Base-by-base conservation (phyloP, 257 asterid genomes). In the Nicotiana paniculata region DNA sequence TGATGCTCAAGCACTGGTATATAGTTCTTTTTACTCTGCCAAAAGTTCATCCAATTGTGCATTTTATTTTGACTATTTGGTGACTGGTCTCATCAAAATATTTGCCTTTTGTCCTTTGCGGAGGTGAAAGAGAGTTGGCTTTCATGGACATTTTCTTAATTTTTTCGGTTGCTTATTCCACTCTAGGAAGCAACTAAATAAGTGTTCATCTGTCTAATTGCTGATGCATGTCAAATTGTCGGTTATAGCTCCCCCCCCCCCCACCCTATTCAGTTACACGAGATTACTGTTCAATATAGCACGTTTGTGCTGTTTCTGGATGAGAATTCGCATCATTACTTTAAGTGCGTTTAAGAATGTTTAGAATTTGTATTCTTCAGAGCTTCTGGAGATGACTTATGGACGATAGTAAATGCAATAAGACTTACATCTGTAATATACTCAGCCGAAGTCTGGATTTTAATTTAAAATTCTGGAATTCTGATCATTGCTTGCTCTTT, bases 1-100 rank as follows among this genome's bases (percentile, higher is more conserved):
- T 81, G 99, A 94, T 90, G 98, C 99, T 82, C 99, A 96, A 92
- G 91, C 97, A 84, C 88, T 94, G 98, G 99, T 96, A 91, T 85
- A 70, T 81, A 26, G 79, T 51, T 13, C 62, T 74, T 48, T 81
- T 80, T 79, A 33, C 79, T 70, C 75, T 43, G 62, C 81, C 81
- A 80, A 53, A 53, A 81, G 67, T 32, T 82, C 63, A 35, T 30
- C 69, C 1, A 46, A 46, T 46, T 24, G 33, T 24, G 37, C 78
- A 72, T 72, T 46, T 70, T 46, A 72, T 72, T 74, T 43, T 48
- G 33, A 8, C 79, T 24, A 48, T 26, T 74, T 26, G 63, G 43
- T 51, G 43, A 48, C 63, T 48, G 16, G 79, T 74, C 24, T 48
- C 43, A 1, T 51, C 9, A 35, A 61, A 13, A 48, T 74, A 51